These are phyloP conservation scores for Penicillium sp. DNA, from an alignment of 2,329 filamentous ascomycete species.

Conservation along the genomic window DNA sequence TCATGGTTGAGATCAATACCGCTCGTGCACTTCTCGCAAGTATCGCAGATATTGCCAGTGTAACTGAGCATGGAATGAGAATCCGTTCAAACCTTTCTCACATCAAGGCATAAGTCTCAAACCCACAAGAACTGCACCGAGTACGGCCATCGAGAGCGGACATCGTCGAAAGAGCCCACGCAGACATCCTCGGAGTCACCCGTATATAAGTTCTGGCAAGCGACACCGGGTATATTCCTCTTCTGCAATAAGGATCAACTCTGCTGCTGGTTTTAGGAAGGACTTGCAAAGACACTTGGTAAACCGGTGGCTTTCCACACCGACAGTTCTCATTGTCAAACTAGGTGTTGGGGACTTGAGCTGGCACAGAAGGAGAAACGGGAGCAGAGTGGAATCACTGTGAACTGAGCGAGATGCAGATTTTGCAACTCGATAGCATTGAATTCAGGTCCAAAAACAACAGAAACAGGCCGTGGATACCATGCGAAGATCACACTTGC, in stretches of 20 bases:
- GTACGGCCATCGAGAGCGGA: conserved; percentile 5
- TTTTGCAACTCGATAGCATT: neutral
- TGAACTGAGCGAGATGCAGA: neutral
- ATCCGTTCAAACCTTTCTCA: conserved; percentile 7
- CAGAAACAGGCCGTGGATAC: neutral
- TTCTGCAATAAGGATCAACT: conserved; percentile 33
- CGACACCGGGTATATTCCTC: conserved; percentile 33
- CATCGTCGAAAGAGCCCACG: neutral
- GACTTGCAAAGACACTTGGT: conserved; percentile 25
- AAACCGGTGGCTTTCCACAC: conserved; percentile 30
- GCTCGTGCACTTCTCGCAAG: too few relatives aligned
- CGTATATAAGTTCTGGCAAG: conserved; percentile 30
- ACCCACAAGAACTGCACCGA: conserved; percentile 10
- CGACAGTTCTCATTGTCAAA: conserved; percentile 34
- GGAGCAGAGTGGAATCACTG: conserved; percentile 9
- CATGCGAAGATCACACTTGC: neutral
- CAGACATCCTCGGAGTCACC: conserved; percentile 22
- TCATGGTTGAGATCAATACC: too few relatives aligned
- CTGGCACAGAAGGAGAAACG: conserved; percentile 21
- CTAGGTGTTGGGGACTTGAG: conserved; percentile 33
- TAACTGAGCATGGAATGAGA: too few relatives aligned
- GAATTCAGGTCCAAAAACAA: neutral
- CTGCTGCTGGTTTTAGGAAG: conserved; percentile 29
- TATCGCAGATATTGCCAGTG: too few relatives aligned
- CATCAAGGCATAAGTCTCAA: conserved; percentile 9